These are phyloP conservation scores for Grigorovia yakushimaensis DNA, from an alignment of 805 yeast genomes.

Conservation along the genomic window DNA sequence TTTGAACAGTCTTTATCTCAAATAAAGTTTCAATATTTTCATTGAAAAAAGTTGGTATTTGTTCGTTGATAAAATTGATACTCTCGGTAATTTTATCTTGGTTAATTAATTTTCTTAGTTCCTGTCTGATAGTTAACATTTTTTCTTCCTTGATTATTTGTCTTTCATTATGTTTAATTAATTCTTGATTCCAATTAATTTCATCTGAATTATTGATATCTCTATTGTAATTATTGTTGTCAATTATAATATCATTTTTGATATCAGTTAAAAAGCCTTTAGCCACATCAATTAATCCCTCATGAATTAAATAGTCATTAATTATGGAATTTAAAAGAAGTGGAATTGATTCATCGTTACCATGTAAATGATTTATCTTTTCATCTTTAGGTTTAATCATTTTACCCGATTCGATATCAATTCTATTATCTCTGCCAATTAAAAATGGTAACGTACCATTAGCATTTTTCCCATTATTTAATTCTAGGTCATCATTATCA, in stretches of 20 bases:
- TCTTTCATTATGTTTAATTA: slow-evolving; percentile 23
- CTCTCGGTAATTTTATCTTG: slow-evolving; percentile 39
- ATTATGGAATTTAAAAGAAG: slow-evolving; percentile 22
- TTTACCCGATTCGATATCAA: slow-evolving; percentile 4
- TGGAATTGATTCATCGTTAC: slow-evolving; percentile 22
- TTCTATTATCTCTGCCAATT: slow-evolving; percentile 15
- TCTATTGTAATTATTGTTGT: slow-evolving; percentile 2
- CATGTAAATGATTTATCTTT: slow-evolving; percentile 15
- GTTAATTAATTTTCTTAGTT: slow-evolving; percentile 34
- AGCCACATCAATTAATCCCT: slow-evolving; percentile 48
- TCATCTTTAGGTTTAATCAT: slow-evolving; percentile 16
- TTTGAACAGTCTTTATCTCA: slow-evolving; percentile 23
- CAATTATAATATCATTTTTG: slow-evolving; percentile 11
- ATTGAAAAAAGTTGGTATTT: slow-evolving; percentile 20
- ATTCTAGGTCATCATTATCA: not conserved
- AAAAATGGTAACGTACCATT: slow-evolving; percentile 6
- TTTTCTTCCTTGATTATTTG: slow-evolving; percentile 28
- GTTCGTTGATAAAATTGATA: slow-evolving; percentile 27
- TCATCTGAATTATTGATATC: not conserved
- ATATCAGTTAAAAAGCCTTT: slow-evolving; percentile 42
- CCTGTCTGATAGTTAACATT: slow-evolving; percentile 35
- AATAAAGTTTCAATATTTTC: slow-evolving; percentile 18
- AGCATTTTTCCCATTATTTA: not conserved
- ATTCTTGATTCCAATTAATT: slow-evolving; percentile 4
- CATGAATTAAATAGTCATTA: slow-evolving; percentile 42